These are phyloP conservation scores for Penicillium coffeae DNA, from an alignment of 495 filamentous ascomycete genomes.

Conservation along the genomic window DNA sequence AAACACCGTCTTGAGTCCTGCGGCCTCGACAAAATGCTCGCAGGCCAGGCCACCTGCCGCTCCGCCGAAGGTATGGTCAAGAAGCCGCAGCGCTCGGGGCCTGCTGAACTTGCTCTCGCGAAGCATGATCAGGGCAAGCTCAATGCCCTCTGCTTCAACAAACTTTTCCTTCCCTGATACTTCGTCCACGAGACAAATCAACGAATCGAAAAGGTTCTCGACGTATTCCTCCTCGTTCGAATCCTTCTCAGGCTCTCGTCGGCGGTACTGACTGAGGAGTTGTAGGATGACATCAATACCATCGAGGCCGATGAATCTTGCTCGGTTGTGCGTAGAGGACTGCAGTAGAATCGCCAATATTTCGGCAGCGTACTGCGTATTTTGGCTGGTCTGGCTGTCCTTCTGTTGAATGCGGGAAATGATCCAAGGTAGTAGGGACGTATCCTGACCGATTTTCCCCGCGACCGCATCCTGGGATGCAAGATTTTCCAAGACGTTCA, in stretches of 20 bases:
- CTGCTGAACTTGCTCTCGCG: slow-evolving; percentile 78
- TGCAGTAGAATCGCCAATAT: slow-evolving; percentile 83
- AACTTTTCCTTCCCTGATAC: slow-evolving; percentile 74
- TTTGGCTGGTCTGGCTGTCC: slow-evolving; percentile 67
- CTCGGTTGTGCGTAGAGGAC: slow-evolving; percentile 61
- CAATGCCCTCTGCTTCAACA: slow-evolving; percentile 85
- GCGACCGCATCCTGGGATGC: slow-evolving; percentile 64
- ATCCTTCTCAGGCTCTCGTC: slow-evolving; percentile 79
- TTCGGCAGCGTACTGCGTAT: slow-evolving; percentile 94
- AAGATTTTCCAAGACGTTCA: slow-evolving; percentile 82
- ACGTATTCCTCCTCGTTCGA: slow-evolving; percentile 92
- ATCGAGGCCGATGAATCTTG: slow-evolving; percentile 59
- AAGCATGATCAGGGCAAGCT: slow-evolving; percentile 88
- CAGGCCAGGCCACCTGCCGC: slow-evolving; percentile 55
- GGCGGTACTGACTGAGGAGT: slow-evolving; percentile 82
- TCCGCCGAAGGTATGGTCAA: slow-evolving; percentile 79
- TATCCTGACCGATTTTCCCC: slow-evolving; percentile 66
- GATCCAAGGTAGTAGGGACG: slow-evolving; percentile 69
- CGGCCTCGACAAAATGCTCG: slow-evolving; percentile 72
- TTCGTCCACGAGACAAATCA: slow-evolving; percentile 77
- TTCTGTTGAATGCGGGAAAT: slow-evolving; percentile 62
- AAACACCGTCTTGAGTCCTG: slow-evolving; percentile 81
- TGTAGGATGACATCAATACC: slow-evolving; percentile 79
- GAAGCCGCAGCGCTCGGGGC: slow-evolving; percentile 65
- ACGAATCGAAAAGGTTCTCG: slow-evolving; percentile 83